Percentiles rank a stretch among this genome's conserved stretches.
These are phyloP conservation scores for Dictyostelium firmibasis DNA, from an alignment of 78 protist species.

Conservation along the genomic window DNA sequence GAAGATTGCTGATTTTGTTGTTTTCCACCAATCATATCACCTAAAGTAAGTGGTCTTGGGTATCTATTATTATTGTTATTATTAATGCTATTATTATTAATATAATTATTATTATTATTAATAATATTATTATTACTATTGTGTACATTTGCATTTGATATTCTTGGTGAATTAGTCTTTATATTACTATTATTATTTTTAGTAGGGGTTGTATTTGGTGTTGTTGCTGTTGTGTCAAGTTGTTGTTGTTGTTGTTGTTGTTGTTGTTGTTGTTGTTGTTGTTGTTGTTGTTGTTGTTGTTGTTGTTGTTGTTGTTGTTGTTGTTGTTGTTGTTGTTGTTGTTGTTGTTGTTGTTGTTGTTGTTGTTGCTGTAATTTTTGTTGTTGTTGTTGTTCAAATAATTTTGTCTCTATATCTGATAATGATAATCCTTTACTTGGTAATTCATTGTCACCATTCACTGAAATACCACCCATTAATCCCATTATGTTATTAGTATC, in stretches of 20 bases:
- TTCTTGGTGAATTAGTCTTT: background rate
- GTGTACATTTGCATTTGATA: background rate
- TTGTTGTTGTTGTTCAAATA: background rate
- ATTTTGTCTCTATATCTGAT: slow-evolving; percentile 51
- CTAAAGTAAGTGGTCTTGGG: slow-evolving; percentile 35
- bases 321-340: slow-evolving; percentile 3
- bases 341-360: slow-evolving; percentile 1
- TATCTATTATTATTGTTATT: background rate
- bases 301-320: background rate
- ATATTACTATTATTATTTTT: background rate
- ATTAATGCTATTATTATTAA: background rate
- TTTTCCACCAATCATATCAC: slow-evolving; percentile 51
- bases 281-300: background rate
- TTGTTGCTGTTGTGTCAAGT: background rate
- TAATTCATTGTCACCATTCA: background rate
- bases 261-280: background rate
- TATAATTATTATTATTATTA: background rate
- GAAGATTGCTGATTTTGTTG: background rate
- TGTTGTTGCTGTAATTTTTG: slow-evolving; percentile 9
- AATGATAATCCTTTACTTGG: slow-evolving; percentile 24
- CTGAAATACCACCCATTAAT: slow-evolving; percentile 1
- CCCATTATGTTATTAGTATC: background rate
- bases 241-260: slow-evolving; percentile 16
- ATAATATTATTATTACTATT: background rate
- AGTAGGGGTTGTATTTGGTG: slow-evolving; percentile 13